Evolutionary conservation across 305 asterid species (phyloP), one percentile per base, ranked within the genome.

Genomic region (Fraxinus albicans): DNA sequence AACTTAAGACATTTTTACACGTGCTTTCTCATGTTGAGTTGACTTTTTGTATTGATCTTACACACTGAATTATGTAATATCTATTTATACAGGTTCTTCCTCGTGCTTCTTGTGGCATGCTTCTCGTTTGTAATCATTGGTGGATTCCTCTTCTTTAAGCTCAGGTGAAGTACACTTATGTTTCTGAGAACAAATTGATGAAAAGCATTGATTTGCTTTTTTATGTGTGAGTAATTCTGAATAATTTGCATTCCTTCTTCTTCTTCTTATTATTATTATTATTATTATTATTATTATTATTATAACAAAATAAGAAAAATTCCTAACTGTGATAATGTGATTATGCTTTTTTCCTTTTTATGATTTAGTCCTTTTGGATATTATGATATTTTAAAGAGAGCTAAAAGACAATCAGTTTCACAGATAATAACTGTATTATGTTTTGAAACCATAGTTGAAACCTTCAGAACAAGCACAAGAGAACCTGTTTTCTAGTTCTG

Each of bases 91-190:
- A 96, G 98, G 92, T 91, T 93, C 87, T 93, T 96, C 84, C 55
- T 92, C 25, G 98, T 90, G 76, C 98, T 96, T 81, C 97, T 96
- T 81, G 90, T 38, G 72, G 94, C 98, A 36, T 94, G 98, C 83
- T 82, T 90, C 88, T 91, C 97, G 10, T 95, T 96, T 89, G 98
- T 96, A 78, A 8, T 94, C 67, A 93, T 96, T 82, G 98, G 99
- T 73, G 99, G 99, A 69, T 91, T 96, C 80, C 97, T 96, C 90
- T 96, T 96, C 93, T 91, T 86, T 81, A 95, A 92, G 83, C 86
- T 90, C 91, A 94, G 98, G 98, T 96, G 81, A 83, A 63, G 87
- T 82, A 81, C 77, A n/a, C 77, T 25, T 82, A 23, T 69, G 33
- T 72, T 84, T 50, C 44, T n/a, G 63, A 73, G 83, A 67, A 63